Base-by-base conservation (phyloP, 768 basidiomycete genomes). In the Tylopilus vinaceipallidus region DNA sequence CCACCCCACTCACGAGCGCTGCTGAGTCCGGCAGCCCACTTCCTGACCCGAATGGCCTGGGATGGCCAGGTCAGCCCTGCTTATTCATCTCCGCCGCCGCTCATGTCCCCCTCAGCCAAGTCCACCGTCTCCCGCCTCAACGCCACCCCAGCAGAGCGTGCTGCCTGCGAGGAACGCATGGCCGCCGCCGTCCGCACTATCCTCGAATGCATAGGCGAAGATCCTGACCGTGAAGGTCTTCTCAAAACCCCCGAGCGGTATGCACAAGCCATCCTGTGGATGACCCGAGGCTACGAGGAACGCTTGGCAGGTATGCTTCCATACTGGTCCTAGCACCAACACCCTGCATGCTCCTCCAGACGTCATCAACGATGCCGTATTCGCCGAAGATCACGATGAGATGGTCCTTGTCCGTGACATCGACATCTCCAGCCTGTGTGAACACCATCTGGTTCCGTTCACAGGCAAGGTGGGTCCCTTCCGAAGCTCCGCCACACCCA, bases 371-470 rank as follows among this genome's bases (percentile, higher is more conserved):
- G 91, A 95, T 76, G 97, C 97, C 50, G 83, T 99, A 33, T 99
- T 99, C 66, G 87, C 92, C 37, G 97, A 99, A 70, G 93, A 99
- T 71, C 97, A 99, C 74, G 97, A 98, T 62, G 97, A 99, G 71
- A 95, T 99, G 93, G 97, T 99, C 35, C 82, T 99, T 51, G 95
- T 99, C 48, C 83, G 90, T 52, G 95, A 99, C 66, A 98, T 99
- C 61, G 91, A 97, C 66, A 86, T 99, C 51, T 97, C 92, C 39
- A 95, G 92, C 65, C 74, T 99, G 51, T 99, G 97, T 71, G 97
- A 99, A 75, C 97, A 99, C 66, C 97, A 99, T 69, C 78, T 99
- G 53, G 94, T 98, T 26, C 97, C 97, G 17, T 98, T 98, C 73
- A 93, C 88, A 27, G 97, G 95, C 59, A 97, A 97, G 76, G 95